phyloP scores from a whole-genome alignment of 2,329 filamentous ascomycete species.

The Cytospora piceae region DNA sequence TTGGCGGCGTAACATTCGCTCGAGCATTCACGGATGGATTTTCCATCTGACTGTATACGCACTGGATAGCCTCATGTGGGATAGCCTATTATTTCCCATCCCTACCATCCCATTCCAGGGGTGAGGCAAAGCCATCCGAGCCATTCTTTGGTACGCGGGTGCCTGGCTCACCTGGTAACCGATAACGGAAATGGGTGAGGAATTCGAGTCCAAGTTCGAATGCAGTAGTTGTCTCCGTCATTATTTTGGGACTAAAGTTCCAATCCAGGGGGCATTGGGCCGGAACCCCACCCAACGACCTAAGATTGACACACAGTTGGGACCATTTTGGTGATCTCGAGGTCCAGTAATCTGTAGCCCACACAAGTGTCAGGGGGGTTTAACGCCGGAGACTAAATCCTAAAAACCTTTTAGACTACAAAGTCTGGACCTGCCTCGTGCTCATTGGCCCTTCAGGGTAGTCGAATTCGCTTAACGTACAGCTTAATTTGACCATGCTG shows the following conservation, averaged over 20 bases:
- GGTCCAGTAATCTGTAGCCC: constrained; percentile 17
- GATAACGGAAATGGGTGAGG: background rate
- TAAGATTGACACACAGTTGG: background rate
- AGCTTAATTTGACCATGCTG: too few species aligned
- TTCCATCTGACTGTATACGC: constrained; percentile 2
- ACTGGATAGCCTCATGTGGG: background rate
- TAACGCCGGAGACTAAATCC: background rate
- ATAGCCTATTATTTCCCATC: background rate
- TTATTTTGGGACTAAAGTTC: background rate
- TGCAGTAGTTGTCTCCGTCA: background rate
- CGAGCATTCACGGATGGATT: background rate
- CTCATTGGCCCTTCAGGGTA: background rate
- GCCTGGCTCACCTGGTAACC: background rate
- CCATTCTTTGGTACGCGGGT: background rate
- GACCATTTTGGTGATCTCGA: constrained; percentile 1
- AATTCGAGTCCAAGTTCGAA: background rate
- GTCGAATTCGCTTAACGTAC: background rate
- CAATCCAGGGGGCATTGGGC: background rate
- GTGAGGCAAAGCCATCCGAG: background rate
- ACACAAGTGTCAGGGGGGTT: background rate
- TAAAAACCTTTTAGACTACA: background rate
- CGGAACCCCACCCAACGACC: background rate
- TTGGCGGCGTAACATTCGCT: background rate
- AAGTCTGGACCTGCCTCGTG: background rate
- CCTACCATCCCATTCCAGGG: background rate